Evolutionary conservation across 306 rosid species (phyloP).

Genomic region (Rosa rugosa): DNA sequence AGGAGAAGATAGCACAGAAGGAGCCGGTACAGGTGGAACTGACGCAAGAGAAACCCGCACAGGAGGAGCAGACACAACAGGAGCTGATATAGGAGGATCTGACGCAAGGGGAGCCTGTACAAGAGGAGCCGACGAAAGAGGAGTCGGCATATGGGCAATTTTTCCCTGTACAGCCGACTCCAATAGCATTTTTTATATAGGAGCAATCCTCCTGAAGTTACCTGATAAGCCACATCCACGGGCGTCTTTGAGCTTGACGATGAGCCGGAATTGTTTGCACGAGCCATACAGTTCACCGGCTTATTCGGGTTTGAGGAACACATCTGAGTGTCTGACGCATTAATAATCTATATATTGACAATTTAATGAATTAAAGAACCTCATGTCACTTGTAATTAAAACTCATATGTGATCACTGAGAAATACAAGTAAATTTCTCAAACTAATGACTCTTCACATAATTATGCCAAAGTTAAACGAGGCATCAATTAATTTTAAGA

Average conservation of each 20-base stretch:
- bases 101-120: no score
- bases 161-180: not conserved
- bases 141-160: not conserved
- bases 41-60: not conserved
- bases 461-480: not conserved
- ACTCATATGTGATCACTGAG: not conserved
- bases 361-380: not conserved
- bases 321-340: not conserved
- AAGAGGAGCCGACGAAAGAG: no score
- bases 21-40: no score
- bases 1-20: not conserved
- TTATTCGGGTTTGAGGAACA: not conserved
- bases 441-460: no score
- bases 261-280: not conserved
- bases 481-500: not conserved
- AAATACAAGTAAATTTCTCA: no score
- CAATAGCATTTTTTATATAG: not conserved
- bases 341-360: not conserved
- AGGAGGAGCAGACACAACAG: no score
- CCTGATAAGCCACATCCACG: not conserved
- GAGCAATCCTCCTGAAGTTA: not conserved
- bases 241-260: not conserved
- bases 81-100: no score
- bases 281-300: not conserved
- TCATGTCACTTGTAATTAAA: not conserved